Conservation (phyloP, 495 filamentous ascomycete species). For the Hypoxylon lienhwacheense region DNA sequence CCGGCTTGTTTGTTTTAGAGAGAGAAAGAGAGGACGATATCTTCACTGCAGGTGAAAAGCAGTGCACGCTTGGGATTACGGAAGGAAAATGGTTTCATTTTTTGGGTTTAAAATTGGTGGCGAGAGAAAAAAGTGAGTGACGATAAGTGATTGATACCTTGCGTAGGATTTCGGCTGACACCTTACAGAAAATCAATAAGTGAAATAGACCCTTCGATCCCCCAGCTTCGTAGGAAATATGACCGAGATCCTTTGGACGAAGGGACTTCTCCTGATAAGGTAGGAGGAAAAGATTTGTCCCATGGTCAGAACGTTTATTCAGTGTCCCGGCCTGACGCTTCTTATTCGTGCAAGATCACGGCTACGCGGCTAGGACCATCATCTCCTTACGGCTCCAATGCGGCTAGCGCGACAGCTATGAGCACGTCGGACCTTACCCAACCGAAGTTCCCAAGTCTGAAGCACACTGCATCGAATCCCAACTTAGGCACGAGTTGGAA, state of each 20-base stretch:
- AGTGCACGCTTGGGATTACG: slow-evolving; percentile 5
- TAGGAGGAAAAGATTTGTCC: slow-evolving; percentile 19
- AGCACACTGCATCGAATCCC: slow-evolving; percentile 42
- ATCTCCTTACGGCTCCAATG: slow-evolving; percentile 38
- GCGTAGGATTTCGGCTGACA: slow-evolving; percentile 17
- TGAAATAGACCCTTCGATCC: slow-evolving; percentile 21
- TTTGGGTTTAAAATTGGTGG: slow-evolving; percentile 53
- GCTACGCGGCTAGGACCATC: slow-evolving; percentile 18
- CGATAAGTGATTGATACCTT: not conserved
- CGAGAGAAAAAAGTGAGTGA: slow-evolving; percentile 54
- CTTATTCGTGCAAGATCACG: slow-evolving; percentile 34
- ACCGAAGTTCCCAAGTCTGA: slow-evolving; percentile 36
- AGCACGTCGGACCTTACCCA: slow-evolving; percentile 45
- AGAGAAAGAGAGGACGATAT: slow-evolving; percentile 10
- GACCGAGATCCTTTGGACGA: slow-evolving; percentile 40
- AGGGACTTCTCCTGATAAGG: slow-evolving; percentile 35
- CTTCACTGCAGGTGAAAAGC: slow-evolving; percentile 18
- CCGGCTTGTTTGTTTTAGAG: slow-evolving; percentile 2
- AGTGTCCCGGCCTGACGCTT: slow-evolving; percentile 37
- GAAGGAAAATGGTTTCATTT: slow-evolving; percentile 51
- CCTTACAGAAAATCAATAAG: slow-evolving; percentile 41
- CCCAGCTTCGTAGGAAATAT: slow-evolving; percentile 33
- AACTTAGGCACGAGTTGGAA: slow-evolving; percentile 42
- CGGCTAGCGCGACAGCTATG: slow-evolving; percentile 39
- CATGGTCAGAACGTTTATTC: slow-evolving; percentile 39